phyloP scores from a whole-genome alignment of 2,329 filamentous ascomycete species.

The Tympanopsis confertula region DNA sequence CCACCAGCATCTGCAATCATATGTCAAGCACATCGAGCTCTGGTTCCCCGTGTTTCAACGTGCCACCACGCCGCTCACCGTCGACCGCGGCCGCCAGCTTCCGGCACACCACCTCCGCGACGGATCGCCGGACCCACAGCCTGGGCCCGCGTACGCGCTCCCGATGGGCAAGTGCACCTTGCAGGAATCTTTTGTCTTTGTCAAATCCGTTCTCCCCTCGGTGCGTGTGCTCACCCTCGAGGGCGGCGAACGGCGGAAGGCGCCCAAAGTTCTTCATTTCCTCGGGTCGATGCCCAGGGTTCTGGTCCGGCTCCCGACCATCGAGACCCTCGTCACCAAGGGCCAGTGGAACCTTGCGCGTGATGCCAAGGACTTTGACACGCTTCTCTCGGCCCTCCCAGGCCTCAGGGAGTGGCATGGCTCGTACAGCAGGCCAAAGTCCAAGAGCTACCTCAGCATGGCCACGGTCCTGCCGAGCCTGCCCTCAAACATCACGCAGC shows the following conservation, averaged over 20 bases:
- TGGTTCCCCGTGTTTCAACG: constrained; percentile 68
- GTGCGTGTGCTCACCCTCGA: constrained; percentile 60
- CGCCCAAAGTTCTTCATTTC: constrained; percentile 54
- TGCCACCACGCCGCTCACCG: constrained; percentile 28
- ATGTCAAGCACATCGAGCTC: constrained; percentile 64
- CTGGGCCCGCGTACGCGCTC: constrained; percentile 44
- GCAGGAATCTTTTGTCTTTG: constrained; percentile 57
- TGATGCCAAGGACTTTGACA: constrained; percentile 47
- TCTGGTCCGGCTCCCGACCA: constrained; percentile 36
- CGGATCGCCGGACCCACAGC: constrained; percentile 43
- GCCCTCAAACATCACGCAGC: constrained; percentile 43
- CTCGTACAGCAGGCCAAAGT: constrained; percentile 62
- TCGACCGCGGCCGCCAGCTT: constrained; percentile 6
- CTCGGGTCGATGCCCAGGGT: constrained; percentile 18
- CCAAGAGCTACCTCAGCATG: constrained; percentile 62
- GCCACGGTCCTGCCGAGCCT: constrained; percentile 47
- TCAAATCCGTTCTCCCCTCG: constrained; percentile 44
- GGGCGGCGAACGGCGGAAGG: constrained; percentile 67
- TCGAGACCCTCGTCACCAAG: constrained; percentile 59
- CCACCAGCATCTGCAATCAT: constrained; percentile 44
- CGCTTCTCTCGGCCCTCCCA: constrained; percentile 50
- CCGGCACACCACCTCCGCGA: constrained; percentile 20
- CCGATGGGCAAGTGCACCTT: constrained; percentile 58
- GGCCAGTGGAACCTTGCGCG: constrained; percentile 71
- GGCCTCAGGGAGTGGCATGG: constrained; percentile 51